Conservation (phyloP, 2,329 filamentous ascomycete species). For the Dactylella cylindrospora region DNA sequence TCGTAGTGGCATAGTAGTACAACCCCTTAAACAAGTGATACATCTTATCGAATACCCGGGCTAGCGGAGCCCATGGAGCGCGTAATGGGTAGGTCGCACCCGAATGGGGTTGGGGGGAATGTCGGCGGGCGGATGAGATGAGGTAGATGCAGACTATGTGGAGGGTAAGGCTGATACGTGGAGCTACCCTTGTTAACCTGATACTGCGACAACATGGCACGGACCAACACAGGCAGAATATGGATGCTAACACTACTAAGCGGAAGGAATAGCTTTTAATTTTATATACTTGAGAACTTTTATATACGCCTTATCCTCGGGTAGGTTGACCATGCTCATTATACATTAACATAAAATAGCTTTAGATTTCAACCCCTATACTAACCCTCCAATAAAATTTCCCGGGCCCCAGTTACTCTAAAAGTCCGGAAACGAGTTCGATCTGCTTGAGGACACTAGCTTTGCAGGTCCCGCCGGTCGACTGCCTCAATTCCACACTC, state of each 20-base stretch:
- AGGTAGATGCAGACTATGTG: not conserved
- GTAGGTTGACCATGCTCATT: too few relatives aligned
- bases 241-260: too few relatives aligned
- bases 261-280: too few relatives aligned
- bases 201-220: too few relatives aligned
- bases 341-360: too few relatives aligned
- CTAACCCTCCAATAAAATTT: slow-evolving; percentile 14
- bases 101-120: slow-evolving; percentile 1
- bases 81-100: not conserved
- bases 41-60: slow-evolving; percentile 59
- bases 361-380: not conserved
- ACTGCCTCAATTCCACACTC: slow-evolving; percentile 75
- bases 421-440: slow-evolving; percentile 53
- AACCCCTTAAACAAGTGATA: slow-evolving; percentile 95
- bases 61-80: slow-evolving; percentile 21
- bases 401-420: slow-evolving; percentile 39
- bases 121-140: not conserved
- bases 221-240: too few relatives aligned
- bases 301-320: too few relatives aligned
- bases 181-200: too few relatives aligned
- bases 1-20: slow-evolving; percentile 92
- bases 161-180: too few relatives aligned
- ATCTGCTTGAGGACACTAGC: slow-evolving; percentile 67
- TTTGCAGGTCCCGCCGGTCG: slow-evolving; percentile 76
- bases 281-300: too few relatives aligned